These are phyloP conservation scores for Talaromyces sp. DNA, from an alignment of 2,329 filamentous ascomycete species.

Conservation along the genomic window DNA sequence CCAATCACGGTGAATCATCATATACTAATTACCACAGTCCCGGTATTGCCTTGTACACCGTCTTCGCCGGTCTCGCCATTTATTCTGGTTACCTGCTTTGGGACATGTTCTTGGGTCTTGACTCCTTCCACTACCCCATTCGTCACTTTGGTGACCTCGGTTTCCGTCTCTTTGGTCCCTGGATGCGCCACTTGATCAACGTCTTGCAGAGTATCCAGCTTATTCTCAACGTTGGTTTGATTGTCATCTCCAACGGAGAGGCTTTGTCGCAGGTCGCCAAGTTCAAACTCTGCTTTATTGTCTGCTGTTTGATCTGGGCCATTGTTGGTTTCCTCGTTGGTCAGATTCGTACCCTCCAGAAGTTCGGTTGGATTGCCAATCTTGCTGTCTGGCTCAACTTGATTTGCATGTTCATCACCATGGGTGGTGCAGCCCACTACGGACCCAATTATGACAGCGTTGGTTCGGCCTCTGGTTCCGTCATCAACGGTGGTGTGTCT, in stretches of 20 bases:
- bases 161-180: constrained; percentile 48
- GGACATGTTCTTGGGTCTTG: constrained; percentile 47
- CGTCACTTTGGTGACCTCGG: constrained; percentile 50
- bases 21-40: constrained; percentile 24
- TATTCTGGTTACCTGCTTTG: constrained; percentile 50
- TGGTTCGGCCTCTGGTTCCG: constrained; percentile 25
- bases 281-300: constrained; percentile 51
- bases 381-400: constrained; percentile 57
- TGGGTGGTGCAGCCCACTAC: constrained; percentile 47
- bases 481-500: constrained; percentile 21
- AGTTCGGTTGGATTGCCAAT: constrained; percentile 56
- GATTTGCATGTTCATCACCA: constrained; percentile 54
- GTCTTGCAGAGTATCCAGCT: constrained; percentile 49
- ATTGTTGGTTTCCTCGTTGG: constrained; percentile 53
- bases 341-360: constrained; percentile 56
- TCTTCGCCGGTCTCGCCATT: constrained; percentile 43
- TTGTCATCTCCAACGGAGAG: constrained; percentile 53
- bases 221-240: constrained; percentile 30
- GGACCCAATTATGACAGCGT: constrained; percentile 49
- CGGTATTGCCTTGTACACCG: constrained; percentile 46
- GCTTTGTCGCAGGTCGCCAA: constrained; percentile 53
- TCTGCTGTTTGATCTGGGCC: constrained; percentile 53
- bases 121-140: constrained; percentile 48
- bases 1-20: background rate
- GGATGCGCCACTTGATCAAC: constrained; percentile 49